Base-by-base conservation (phyloP, 345 rosid species). In the Salix purpurea region DNA sequence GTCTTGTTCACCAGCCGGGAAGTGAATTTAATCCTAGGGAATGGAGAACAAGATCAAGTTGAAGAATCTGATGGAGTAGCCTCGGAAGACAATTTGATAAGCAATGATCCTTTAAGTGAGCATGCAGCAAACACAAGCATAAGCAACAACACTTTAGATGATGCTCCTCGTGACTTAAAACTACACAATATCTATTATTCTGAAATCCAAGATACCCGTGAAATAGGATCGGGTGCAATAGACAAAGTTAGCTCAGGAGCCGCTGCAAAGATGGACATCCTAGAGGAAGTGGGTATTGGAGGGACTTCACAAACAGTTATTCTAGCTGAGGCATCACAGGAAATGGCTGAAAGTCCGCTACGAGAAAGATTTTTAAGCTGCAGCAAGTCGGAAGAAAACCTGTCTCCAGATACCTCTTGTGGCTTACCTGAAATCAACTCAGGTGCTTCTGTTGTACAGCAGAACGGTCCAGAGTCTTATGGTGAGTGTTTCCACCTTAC, bases 351-450 rank as follows among this genome's bases (percentile, higher is more conserved):
- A 60, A n/a, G 12, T 56, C 4, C n/a, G 28, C 77, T n/a, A 66
- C 61, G 69, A 30, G 70, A 42, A 62, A 58, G 12, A 24, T 30
- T 61, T 26, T 73, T 67, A 30, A 54, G 72, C 75, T 66, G 75
- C 48, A 37, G 74, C 44, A 34, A 71, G 12, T 39, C 39, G 54
- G 76, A 72, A 69, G 80, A 56, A 6, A 77, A 50, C 26, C 36
- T 8, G 18, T 16, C 64, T 42, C 21, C 65, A 56, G 70, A 70
- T 32, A 7, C 42, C 46, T 32, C 67, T 68, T 7, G 48, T 34
- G 24, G 74, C 52, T 48, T 26, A 65, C 65, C 72, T 64, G 77
- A 72, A 72, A 39, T 50, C 18, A 9, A 19, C 36, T n/a, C 62
- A 26, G 65, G 52, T 65, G 14, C 48, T 28, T 72, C 77, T 21